These are phyloP conservation scores for Fusarium longipes DNA, from an alignment of 2,329 filamentous ascomycete genomes.

Conservation along the genomic window DNA sequence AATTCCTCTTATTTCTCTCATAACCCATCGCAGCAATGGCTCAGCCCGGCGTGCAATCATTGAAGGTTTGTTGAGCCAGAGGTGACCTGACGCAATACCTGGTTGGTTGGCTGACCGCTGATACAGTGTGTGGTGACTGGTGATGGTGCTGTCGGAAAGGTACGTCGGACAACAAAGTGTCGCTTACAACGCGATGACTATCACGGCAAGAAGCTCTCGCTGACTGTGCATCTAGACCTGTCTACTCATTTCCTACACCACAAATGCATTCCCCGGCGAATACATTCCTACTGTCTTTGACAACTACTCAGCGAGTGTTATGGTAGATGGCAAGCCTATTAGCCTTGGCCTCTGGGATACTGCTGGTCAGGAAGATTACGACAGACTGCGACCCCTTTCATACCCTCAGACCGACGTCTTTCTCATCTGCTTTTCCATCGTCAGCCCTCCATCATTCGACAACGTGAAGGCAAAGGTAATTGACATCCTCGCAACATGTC, in stretches of 20 bases:
- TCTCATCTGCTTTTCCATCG: slow-evolving; percentile 97
- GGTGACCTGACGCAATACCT: slow-evolving; percentile 34
- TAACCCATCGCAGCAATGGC: slow-evolving; percentile 66
- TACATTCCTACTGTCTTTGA: slow-evolving; percentile 99
- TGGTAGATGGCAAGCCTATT: slow-evolving; percentile 98
- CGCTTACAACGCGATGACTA: slow-evolving; percentile 2
- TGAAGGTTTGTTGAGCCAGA: slow-evolving; percentile 75
- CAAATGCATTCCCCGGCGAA: slow-evolving; percentile 99
- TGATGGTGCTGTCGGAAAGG: slow-evolving; percentile 99
- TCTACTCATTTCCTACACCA: slow-evolving; percentile 98
- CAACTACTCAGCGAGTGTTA: slow-evolving; percentile 98
- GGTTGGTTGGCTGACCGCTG: slow-evolving; percentile 47
- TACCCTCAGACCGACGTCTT: slow-evolving; percentile 99
- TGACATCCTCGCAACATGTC: slow-evolving; percentile 1
- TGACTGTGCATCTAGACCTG: slow-evolving; percentile 77
- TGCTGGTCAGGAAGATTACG: slow-evolving; percentile 98
- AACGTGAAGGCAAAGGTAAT: slow-evolving; percentile 98
- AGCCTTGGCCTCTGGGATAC: slow-evolving; percentile 98
- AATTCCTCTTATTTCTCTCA: slow-evolving; percentile 12
- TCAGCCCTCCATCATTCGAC: slow-evolving; percentile 96
- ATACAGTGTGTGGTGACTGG: slow-evolving; percentile 95
- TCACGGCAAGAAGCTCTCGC: slow-evolving; percentile 26
- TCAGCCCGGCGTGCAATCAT: slow-evolving; percentile 85
- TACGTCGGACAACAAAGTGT: slow-evolving; percentile 52
- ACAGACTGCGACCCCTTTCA: slow-evolving; percentile 90